Conservation (phyloP, 116 monocot genomes). For the Posidonia oceanica region DNA sequence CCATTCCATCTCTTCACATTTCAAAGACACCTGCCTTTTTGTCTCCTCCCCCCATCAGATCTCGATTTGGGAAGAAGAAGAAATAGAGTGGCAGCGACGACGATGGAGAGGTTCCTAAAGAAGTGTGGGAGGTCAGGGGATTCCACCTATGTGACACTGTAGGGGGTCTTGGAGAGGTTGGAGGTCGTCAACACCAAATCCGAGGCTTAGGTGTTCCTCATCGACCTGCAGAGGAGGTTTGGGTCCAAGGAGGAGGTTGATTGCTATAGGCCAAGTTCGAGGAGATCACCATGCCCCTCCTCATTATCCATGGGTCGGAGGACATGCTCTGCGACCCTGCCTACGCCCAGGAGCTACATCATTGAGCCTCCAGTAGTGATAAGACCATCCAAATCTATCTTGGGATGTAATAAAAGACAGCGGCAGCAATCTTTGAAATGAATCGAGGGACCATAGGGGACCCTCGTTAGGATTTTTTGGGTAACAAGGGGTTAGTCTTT, state of each 20-base stretch:
- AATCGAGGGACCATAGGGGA: too few relatives aligned
- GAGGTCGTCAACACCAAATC: slow-evolving; percentile 45
- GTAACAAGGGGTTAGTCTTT: too few relatives aligned
- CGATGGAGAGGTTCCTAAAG: slow-evolving; percentile 47
- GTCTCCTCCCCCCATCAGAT: background rate
- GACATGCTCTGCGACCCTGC: too few relatives aligned
- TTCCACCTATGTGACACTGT: slow-evolving; percentile 62
- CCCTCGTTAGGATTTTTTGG: too few relatives aligned
- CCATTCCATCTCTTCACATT: background rate
- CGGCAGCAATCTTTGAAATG: too few relatives aligned
- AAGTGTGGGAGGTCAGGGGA: slow-evolving; percentile 65
- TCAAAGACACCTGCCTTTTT: background rate
- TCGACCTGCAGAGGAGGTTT: slow-evolving; percentile 53
- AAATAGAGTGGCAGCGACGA: background rate
- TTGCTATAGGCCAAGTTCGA: too few relatives aligned
- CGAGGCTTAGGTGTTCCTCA: slow-evolving; percentile 60
- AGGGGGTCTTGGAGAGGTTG: slow-evolving; percentile 53
- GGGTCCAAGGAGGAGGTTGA: slow-evolving; percentile 28
- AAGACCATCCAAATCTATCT: too few relatives aligned
- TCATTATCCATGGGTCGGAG: too few relatives aligned
- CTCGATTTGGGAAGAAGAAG: background rate
- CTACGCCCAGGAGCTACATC: too few relatives aligned
- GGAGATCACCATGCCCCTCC: too few relatives aligned
- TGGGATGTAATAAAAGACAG: too few relatives aligned
- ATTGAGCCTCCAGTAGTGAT: too few relatives aligned